Evolutionary conservation across 164 flowering plant species (phyloP).

Genomic region (Magnolia kwangsiensis): DNA sequence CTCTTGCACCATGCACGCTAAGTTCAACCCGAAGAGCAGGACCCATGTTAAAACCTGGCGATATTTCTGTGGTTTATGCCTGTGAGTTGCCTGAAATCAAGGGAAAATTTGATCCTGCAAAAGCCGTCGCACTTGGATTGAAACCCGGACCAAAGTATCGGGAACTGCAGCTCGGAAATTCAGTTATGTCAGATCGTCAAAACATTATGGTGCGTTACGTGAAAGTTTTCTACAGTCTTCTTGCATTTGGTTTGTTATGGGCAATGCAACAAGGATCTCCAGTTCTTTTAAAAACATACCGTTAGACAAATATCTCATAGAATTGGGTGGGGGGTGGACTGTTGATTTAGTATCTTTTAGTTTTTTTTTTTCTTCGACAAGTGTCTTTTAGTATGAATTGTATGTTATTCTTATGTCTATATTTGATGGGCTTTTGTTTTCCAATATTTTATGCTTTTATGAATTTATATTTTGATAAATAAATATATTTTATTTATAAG

Average conservation of each 20-base stretch:
- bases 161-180: conserved; percentile 73
- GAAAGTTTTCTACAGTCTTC: not conserved
- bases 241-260: not conserved
- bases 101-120: conserved; percentile 85
- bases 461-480: no score
- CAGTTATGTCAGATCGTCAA: conserved; percentile 76
- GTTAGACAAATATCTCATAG: no score
- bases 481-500: no score
- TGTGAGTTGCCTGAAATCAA: conserved; percentile 87
- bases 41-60: conserved; percentile 54
- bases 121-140: conserved; percentile 82
- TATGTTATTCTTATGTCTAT: no score
- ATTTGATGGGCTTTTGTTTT: no score
- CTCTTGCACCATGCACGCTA: conserved; percentile 5
- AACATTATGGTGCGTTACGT: conserved; percentile 56
- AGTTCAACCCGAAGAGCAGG: conserved; percentile 10
- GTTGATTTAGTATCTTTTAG: no score
- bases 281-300: not conserved
- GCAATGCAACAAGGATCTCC: not conserved
- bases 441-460: no score
- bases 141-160: conserved; percentile 85
- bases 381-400: no score
- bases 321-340: no score
- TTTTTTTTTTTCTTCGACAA: no score
- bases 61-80: conserved; percentile 79